Evolutionary conservation across 441 rosid species (phyloP).

Genomic region (Adansonia grandidieri): DNA sequence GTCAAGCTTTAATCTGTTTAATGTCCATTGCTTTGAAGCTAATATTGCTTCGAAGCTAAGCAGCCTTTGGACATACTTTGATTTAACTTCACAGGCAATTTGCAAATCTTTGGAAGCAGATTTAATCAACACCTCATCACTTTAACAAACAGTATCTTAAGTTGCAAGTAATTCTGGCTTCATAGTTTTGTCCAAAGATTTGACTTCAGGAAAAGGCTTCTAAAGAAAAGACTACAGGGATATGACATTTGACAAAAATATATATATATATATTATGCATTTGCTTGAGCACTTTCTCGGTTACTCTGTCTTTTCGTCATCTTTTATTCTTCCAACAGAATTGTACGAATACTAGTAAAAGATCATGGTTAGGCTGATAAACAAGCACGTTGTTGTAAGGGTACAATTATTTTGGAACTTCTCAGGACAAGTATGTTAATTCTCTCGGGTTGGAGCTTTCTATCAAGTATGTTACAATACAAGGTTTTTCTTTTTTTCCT

Average conservation of each 20-base stretch:
- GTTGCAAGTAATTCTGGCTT: background rate
- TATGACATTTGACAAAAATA: too few relatives aligned
- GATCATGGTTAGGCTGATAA: background rate
- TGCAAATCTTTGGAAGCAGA: background rate
- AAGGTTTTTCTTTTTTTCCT: slow-evolving; percentile 13
- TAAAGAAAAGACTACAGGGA: too few relatives aligned
- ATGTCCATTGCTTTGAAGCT: background rate
- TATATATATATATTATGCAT: too few relatives aligned
- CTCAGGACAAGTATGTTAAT: background rate
- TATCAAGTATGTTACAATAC: background rate
- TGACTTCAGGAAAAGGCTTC: background rate
- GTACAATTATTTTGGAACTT: background rate
- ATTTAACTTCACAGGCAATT: background rate
- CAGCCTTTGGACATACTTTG: background rate
- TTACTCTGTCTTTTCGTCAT: too few relatives aligned
- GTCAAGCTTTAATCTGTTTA: background rate
- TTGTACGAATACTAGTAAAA: background rate
- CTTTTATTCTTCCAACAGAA: background rate
- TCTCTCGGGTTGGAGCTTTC: background rate
- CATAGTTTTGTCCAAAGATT: background rate
- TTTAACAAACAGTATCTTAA: background rate
- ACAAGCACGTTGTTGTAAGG: background rate
- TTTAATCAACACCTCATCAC: background rate
- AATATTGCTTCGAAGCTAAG: background rate
- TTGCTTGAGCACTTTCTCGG: too few relatives aligned